phyloP scores from a whole-genome alignment of 768 basidiomycete genomes.

The Psilocybe tampanensis region DNA sequence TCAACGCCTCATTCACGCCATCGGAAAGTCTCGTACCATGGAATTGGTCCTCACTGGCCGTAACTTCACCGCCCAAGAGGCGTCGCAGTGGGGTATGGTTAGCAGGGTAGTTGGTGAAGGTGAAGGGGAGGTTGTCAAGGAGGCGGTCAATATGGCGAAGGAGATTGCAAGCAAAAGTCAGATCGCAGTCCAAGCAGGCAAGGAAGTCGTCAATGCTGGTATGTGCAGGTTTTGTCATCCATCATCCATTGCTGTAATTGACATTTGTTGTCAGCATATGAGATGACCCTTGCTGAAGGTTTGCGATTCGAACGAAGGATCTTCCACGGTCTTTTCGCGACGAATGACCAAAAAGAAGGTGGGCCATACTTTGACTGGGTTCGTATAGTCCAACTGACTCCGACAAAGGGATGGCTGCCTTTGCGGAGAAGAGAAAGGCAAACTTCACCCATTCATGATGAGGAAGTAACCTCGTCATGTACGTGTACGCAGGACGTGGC shows the following conservation, averaged over 20 bases:
- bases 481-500: not conserved
- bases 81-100: constrained; percentile 86
- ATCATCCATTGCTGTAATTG: not conserved
- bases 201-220: constrained; percentile 95
- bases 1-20: constrained; percentile 80
- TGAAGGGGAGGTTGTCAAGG: constrained; percentile 79
- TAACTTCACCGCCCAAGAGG: constrained; percentile 78
- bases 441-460: constrained; percentile 70
- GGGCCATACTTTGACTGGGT: constrained; percentile 25
- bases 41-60: constrained; percentile 91
- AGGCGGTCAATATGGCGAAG: constrained; percentile 81
- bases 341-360: constrained; percentile 96
- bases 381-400: not conserved
- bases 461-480: not conserved
- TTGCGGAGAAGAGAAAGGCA: constrained; percentile 91
- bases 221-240: constrained; percentile 14
- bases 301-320: constrained; percentile 84
- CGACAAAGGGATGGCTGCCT: constrained; percentile 85
- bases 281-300: constrained; percentile 81
- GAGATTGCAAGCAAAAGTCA: constrained; percentile 82
- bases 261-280: constrained; percentile 58
- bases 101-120: constrained; percentile 78
- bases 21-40: constrained; percentile 95
- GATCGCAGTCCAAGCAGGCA: constrained; percentile 82
- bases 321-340: constrained; percentile 92